Base-by-base conservation (phyloP, 345 rosid genomes). In the Lumnitzera racemosa region DNA sequence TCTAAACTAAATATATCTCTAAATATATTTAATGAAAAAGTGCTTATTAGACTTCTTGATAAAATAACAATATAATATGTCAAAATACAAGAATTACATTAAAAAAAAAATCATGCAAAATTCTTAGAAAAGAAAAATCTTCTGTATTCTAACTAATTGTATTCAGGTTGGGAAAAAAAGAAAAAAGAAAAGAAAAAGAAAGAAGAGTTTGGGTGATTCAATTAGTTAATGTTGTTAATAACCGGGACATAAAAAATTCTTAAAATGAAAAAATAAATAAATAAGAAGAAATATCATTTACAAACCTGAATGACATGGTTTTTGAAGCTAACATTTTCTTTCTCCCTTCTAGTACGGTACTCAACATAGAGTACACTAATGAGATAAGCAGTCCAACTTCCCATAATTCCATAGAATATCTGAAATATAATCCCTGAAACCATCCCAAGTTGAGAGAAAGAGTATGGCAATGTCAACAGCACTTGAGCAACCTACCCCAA, bases 311-410 rank as follows among this genome's bases (percentile, higher is more conserved):
- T 88, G 69, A 90, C 90, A 72, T 87, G 97, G 75, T 85, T 87
- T 76, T 80, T 85, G 87, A 90, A 90, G 87, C 75, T 78, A 74
- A 80, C 86, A 70, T 83, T 85, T 79, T 84, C 79, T 61, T 82
- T 87, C 80, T 87, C 92, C 67, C 83, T 83, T 64, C 95, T 77
- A 77, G 64, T 80, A 70, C 89, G 66, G 66, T 83, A 90, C 73
- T 87, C 97, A 49, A 90, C 63, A 69, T 90, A 86, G 52, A 89
- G 88, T 55, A 78, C 81, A 60, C 90, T 84, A 65, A 89, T 89
- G 47, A 89, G 84, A 81, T 90, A 90, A 41, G 97, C 95, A 47
- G 97, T 90, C 97, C 97, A 90, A 71, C 95, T 80, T 49, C 95
- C 95, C 58, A 83, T 48, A 64, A 87, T 3, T 12, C 97, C 97